Base-by-base conservation (phyloP, 169 alveolate species). In the Plasmodium blacklocki region DNA sequence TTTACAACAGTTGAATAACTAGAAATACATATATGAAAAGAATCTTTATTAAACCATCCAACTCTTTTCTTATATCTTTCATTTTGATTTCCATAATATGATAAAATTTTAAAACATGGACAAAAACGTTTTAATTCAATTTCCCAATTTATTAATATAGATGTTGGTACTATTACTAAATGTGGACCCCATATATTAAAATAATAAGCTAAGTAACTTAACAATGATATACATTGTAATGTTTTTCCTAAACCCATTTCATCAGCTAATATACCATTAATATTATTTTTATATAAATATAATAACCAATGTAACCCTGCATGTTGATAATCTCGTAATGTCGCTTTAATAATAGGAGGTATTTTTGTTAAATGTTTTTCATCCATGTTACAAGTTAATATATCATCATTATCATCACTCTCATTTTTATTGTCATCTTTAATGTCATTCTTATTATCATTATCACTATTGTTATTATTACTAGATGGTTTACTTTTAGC, bases 231-330 rank as follows among this genome's bases (percentile, higher is more conserved):
- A 11, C 99, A 98, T 93, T 98, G 99, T 49, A 99, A 97, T 11
- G 99, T 99, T 90, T 99, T 99, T 18, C 99, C 99, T 73, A 99
- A 94, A 19, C 99, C 99, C 99, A 99, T 98, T 94, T 99, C 99
- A 96, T 99, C 99, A 11, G 99, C 99, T 71, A 99, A 94, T 18
- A 99, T 98, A 67, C 99, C 99, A 95, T 98, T 98, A 68, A 98
- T 94, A 39, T 97, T 96, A 89, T 97, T 97, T 59, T 97, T 96
- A 93, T 98, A 98, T 52, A 99, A 93, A 18, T 98, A 96, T n/a
- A 96, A 98, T 74, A 99, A 89, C 99, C 99, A 98, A 75, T 97
- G 96, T 29, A 98, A 95, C 12, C 99, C 99, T 64, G 97, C 97
- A 66, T 94, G 93, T 94, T 99, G 99, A 93, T 98, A 98, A 74